Evolutionary conservation across 2,329 filamentous ascomycete species (phyloP).

Genomic region (Neofusicoccum parvum): DNA sequence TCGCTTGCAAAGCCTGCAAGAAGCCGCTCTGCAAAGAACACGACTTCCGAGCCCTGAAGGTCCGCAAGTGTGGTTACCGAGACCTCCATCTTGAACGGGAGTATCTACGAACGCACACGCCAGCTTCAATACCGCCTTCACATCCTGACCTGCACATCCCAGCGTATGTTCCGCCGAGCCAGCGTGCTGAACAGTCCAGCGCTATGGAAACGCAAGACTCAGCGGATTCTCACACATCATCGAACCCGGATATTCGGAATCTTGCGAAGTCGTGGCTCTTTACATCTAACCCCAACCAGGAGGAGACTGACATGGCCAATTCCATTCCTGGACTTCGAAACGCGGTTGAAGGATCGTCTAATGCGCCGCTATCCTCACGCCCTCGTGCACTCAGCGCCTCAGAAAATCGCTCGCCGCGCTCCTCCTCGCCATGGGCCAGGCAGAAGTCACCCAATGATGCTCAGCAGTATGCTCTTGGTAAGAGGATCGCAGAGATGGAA

Average conservation of each 20-base stretch:
- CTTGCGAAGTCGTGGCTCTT: slow-evolving; percentile 10
- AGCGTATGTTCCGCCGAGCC: slow-evolving; percentile 23
- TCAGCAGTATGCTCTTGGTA: slow-evolving; percentile 11
- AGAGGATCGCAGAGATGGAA: slow-evolving; percentile 13
- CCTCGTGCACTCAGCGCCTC: slow-evolving; percentile 42
- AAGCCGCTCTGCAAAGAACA: slow-evolving; percentile 62
- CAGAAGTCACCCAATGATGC: slow-evolving; percentile 29
- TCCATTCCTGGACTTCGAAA: slow-evolving; percentile 3
- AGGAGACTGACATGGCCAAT: slow-evolving; percentile 2
- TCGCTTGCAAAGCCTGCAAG: slow-evolving; percentile 60
- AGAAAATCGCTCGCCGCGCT: slow-evolving; percentile 37
- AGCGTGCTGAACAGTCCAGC: slow-evolving; percentile 5
- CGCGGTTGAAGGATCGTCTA: not conserved
- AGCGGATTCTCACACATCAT: slow-evolving; percentile 1
- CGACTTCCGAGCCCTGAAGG: slow-evolving; percentile 58
- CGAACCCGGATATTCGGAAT: slow-evolving; percentile 1
- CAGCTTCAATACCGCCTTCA: not conserved
- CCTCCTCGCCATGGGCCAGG: slow-evolving; percentile 31
- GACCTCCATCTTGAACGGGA: slow-evolving; percentile 55
- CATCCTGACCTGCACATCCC: slow-evolving; percentile 29
- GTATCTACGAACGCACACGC: slow-evolving; percentile 37
- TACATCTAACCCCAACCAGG: not conserved
- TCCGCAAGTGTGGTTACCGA: slow-evolving; percentile 60
- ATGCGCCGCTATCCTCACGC: slow-evolving; percentile 33
- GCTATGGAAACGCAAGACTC: slow-evolving; percentile 7